These are phyloP conservation scores for Coemansia sp. DNA, from an alignment of 192 early-diverging fungal genomes.

Conservation along the genomic window DNA sequence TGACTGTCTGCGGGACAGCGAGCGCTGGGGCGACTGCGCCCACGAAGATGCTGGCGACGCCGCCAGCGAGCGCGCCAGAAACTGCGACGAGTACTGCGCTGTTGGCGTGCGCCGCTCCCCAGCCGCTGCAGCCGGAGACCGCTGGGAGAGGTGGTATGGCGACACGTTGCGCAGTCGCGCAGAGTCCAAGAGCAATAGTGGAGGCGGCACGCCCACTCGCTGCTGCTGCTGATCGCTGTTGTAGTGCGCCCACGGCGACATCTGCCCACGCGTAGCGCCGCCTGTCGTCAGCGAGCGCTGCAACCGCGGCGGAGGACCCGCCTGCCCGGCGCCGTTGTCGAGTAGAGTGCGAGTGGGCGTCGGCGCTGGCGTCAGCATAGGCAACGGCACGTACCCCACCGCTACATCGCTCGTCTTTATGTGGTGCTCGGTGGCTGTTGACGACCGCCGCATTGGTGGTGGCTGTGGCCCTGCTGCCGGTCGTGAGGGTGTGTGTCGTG, in stretches of 20 bases:
- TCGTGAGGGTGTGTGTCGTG: background rate
- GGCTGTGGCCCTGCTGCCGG: background rate
- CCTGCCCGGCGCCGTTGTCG: background rate
- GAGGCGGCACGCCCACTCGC: background rate
- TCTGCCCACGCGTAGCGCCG: slow-evolving; percentile 1
- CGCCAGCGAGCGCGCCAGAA: background rate
- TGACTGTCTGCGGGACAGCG: slow-evolving; percentile 37
- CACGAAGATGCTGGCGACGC: background rate
- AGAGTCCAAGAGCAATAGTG: background rate
- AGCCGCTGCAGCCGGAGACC: background rate
- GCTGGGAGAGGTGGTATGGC: background rate
- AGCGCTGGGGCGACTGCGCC: slow-evolving; percentile 10
- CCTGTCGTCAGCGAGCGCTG: slow-evolving; percentile 2
- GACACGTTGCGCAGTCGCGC: slow-evolving; percentile 5
- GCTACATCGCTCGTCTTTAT: background rate
- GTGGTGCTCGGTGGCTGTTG: background rate
- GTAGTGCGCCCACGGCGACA: slow-evolving; percentile 3
- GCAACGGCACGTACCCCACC: background rate
- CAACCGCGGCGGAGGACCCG: background rate
- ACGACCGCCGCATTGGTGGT: background rate
- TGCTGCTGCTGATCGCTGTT: slow-evolving; percentile 5
- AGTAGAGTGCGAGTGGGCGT: slow-evolving; percentile 12
- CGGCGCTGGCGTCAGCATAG: slow-evolving; percentile 24
- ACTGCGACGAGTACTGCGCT: slow-evolving; percentile 5
- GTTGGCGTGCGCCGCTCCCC: background rate